Evolutionary conservation across 805 yeast species (phyloP), one percentile per base, ranked within the genome.

Genomic region (Candida nitratophila): DNA sequence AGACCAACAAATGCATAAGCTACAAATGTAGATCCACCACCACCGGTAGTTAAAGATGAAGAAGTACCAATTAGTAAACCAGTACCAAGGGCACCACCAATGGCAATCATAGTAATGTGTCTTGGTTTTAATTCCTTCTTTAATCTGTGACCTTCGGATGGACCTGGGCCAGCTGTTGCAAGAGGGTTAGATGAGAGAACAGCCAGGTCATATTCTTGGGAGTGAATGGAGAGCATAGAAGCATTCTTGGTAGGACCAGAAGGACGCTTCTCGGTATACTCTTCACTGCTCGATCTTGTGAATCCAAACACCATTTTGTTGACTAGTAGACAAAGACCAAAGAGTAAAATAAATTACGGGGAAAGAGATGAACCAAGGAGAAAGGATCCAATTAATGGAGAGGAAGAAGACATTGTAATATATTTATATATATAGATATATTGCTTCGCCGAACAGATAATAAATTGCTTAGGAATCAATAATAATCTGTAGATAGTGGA

Each of bases 31-130:
- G 79, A 68, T 24, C 73, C 83, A 2, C 83, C 91, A 8, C 95
- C 95, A 14, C 86, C 88, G 12, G 71, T 60, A n/a, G 72, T 68
- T 44, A 86, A 69, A 1, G 90, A 81, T 15, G 79, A 65, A 45
- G 89, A 88, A 3, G 90, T 82, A 54, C 90, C 88, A 51, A 86
- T 81, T 50, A 86, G 68, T 45, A 86, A 69, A 56, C 90, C 95
- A 1, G 93, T 84, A 44, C 93, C 93, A 42, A 86, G 64, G 9
- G 91, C 86, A 52, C 93, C 91, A 52, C 93, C 95, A 51, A 86
- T 77, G 50, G 93, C 79, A 63, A 76, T 74, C 81, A 76, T 75
- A 41, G 76, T 67, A 51, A 74, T 71, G 47, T 75, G 81, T 50
- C 81, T 60, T 11, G 79, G 64, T 44, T 73, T 68, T 36, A 74